Conservation (phyloP, 805 yeast species). For the Candida alai region DNA sequence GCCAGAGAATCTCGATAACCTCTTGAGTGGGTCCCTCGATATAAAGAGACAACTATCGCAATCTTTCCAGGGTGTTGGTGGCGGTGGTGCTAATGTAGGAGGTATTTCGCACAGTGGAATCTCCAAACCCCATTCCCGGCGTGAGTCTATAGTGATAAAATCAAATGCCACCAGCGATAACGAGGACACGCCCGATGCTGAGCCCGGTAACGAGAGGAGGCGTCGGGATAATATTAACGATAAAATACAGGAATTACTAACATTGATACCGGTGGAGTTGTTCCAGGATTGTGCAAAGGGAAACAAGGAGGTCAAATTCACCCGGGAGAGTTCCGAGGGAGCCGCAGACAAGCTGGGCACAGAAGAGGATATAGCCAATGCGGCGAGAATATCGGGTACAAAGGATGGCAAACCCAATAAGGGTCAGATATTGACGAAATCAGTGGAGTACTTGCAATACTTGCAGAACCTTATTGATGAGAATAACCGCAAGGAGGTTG, state of each 20-base stretch:
- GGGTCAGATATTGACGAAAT: slow-evolving; percentile 73
- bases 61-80: slow-evolving; percentile 23
- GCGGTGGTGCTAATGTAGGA: slow-evolving; percentile 11
- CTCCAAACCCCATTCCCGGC: slow-evolving; percentile 35
- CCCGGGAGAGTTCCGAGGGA: slow-evolving; percentile 17
- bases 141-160: slow-evolving; percentile 27
- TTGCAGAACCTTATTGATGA: slow-evolving; percentile 73
- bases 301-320: slow-evolving; percentile 1
- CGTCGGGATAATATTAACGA: slow-evolving; percentile 43
- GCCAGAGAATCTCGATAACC: slow-evolving; percentile 20
- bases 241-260: slow-evolving; percentile 40
- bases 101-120: slow-evolving; percentile 26
- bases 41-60: slow-evolving; percentile 41
- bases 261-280: slow-evolving; percentile 33
- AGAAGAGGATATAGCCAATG: slow-evolving; percentile 20
- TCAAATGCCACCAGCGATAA: slow-evolving; percentile 18
- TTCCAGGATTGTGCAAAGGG: slow-evolving; percentile 29
- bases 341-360: slow-evolving; percentile 9
- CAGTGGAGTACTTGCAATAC: slow-evolving; percentile 66
- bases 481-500: slow-evolving; percentile 76
- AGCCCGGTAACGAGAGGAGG: slow-evolving; percentile 38
- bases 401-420: slow-evolving; percentile 83
- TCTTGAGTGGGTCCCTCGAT: slow-evolving; percentile 30
- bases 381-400: slow-evolving; percentile 49
- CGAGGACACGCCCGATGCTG: slow-evolving; percentile 22